Percentiles rank a stretch among this genome's conserved stretches.
Evolutionary conservation across 2,329 filamentous ascomycete species (phyloP).

Genomic region (Helicocarpus griseus): DNA sequence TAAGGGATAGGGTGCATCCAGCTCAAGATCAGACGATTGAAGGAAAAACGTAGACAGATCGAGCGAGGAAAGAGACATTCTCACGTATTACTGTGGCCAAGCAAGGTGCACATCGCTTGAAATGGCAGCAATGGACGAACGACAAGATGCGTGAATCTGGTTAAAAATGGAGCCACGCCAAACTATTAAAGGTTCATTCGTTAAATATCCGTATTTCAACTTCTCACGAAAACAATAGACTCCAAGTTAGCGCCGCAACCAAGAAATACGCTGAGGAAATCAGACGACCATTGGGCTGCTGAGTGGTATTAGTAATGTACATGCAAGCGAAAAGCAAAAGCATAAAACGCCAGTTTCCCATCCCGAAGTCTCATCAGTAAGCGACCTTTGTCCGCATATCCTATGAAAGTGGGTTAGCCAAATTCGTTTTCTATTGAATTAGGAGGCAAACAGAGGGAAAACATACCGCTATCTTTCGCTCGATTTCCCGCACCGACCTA

Average conservation of each 20-base stretch:
- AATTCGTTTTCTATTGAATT: conserved; percentile 4
- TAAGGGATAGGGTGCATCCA: conserved; percentile 21
- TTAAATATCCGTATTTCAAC: too few species aligned
- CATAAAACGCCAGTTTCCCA: conserved; percentile 1
- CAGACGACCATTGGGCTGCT: not conserved
- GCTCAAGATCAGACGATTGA: conserved; percentile 29
- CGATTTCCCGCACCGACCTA: conserved; percentile 82
- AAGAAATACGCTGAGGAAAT: not conserved
- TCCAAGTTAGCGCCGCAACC: not conserved
- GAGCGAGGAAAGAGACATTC: conserved; percentile 44
- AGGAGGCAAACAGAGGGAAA: not conserved
- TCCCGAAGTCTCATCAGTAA: conserved; percentile 29
- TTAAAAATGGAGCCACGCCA: too few species aligned
- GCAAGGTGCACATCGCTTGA: not conserved
- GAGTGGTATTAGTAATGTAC: conserved; percentile 5
- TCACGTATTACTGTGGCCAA: not conserved
- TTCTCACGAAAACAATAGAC: too few species aligned
- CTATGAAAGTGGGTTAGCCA: conserved; percentile 22
- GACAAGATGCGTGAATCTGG: not conserved
- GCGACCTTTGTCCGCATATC: conserved; percentile 50
- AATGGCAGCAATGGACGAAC: too few species aligned
- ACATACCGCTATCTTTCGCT: conserved; percentile 77
- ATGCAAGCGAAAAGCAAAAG: not conserved
- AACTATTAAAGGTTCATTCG: too few species aligned
- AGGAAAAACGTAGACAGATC: conserved; percentile 24